Conservation (phyloP, 192 early-diverging fungal genomes). For the Coemansia sp. region DNA sequence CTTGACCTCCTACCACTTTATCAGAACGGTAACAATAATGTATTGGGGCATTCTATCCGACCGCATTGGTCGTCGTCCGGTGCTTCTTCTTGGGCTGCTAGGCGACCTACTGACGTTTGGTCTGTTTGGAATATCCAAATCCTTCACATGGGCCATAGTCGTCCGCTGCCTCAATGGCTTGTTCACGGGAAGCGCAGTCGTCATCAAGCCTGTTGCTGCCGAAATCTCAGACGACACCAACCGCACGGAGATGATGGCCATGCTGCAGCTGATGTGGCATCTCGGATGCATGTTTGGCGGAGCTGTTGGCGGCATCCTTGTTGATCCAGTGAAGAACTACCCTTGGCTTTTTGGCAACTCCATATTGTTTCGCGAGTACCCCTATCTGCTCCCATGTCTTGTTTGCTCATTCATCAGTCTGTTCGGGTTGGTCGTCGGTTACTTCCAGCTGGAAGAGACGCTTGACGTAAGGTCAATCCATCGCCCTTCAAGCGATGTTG, state of each 20-base stretch:
- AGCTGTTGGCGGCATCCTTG: slow-evolving; percentile 69
- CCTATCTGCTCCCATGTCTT: slow-evolving; percentile 81
- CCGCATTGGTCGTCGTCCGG: slow-evolving; percentile 70
- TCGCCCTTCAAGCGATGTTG: neutral
- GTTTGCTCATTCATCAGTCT: slow-evolving; percentile 59
- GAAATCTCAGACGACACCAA: slow-evolving; percentile 80
- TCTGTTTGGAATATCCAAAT: slow-evolving; percentile 66
- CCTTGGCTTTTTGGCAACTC: slow-evolving; percentile 59
- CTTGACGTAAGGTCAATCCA: neutral
- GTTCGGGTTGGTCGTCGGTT: slow-evolving; percentile 62
- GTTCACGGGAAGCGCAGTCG: slow-evolving; percentile 70
- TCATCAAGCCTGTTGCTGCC: slow-evolving; percentile 72
- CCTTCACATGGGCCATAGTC: slow-evolving; percentile 40
- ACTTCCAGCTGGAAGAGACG: slow-evolving; percentile 62
- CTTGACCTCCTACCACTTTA: slow-evolving; percentile 42
- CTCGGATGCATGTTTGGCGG: slow-evolving; percentile 63
- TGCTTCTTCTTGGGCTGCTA: slow-evolving; percentile 68
- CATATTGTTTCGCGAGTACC: slow-evolving; percentile 62
- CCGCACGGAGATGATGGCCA: slow-evolving; percentile 64
- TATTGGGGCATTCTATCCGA: slow-evolving; percentile 70
- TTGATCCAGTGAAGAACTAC: slow-evolving; percentile 64
- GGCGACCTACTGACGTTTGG: slow-evolving; percentile 65
- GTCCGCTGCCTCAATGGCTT: slow-evolving; percentile 61
- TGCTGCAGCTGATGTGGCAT: slow-evolving; percentile 68
- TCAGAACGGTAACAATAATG: slow-evolving; percentile 49